Conservation (phyloP, 805 yeast species). For the Teunomyces lycoperdinae region DNA sequence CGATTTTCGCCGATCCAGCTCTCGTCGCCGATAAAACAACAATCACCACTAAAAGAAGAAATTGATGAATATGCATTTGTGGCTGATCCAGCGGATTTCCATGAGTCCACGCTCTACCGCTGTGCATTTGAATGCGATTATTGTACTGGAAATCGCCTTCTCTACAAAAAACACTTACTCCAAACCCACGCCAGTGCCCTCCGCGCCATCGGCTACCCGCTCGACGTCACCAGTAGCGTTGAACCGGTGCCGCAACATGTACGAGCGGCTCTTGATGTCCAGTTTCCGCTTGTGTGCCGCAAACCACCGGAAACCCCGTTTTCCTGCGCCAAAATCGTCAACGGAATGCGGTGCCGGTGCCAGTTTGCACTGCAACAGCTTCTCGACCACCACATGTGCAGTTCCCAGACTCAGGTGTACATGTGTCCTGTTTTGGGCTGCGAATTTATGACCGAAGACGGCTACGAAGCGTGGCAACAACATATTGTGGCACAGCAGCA, state of each 20-base stretch:
- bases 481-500: slow-evolving; percentile 24
- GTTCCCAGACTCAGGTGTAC: slow-evolving; percentile 29
- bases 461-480: slow-evolving; percentile 26
- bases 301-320: neutral
- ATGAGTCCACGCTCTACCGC: slow-evolving; percentile 9
- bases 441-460: slow-evolving; percentile 33
- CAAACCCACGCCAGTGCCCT: slow-evolving; percentile 18
- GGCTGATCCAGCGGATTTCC: neutral
- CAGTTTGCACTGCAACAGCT: neutral
- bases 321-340: neutral
- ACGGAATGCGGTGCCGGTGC: neutral
- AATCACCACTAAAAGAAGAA: neutral
- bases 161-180: slow-evolving; percentile 26
- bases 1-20: neutral
- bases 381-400: slow-evolving; percentile 16
- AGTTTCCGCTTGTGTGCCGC: neutral
- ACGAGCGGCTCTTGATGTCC: too few species aligned
- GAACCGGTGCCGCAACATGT: neutral
- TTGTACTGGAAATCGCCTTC: slow-evolving; percentile 25
- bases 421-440: slow-evolving; percentile 41
- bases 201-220: slow-evolving; percentile 25
- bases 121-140: slow-evolving; percentile 29
- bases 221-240: slow-evolving; percentile 1
- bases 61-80: slow-evolving; percentile 7
- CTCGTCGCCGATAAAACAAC: neutral